Conservation (phyloP, 1,284 basidiomycete species). For the Boletus mariae region DNA sequence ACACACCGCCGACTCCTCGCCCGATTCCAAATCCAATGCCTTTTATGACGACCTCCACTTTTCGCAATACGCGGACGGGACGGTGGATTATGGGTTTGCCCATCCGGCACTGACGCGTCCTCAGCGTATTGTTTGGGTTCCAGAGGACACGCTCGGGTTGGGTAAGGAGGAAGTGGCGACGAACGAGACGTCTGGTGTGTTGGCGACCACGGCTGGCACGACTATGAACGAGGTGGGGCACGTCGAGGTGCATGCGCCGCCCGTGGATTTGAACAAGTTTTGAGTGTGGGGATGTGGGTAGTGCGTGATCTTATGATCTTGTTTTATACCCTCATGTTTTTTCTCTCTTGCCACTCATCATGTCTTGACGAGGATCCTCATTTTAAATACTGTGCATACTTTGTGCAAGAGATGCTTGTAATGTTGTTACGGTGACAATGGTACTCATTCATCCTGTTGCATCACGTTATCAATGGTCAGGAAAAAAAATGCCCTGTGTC, state of each 20-base stretch:
- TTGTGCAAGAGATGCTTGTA: conserved; percentile 1
- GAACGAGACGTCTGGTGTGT: conserved; percentile 56
- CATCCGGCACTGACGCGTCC: conserved; percentile 77
- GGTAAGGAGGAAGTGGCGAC: conserved; percentile 59
- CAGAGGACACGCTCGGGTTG: conserved; percentile 61
- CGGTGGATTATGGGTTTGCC: conserved; percentile 61
- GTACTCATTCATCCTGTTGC: not conserved
- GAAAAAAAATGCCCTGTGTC: no score
- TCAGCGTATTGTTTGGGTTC: conserved; percentile 80
- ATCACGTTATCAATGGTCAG: no score
- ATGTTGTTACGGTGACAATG: not conserved
- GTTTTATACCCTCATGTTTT: not conserved
- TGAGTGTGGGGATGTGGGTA: conserved; percentile 10
- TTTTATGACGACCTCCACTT: conserved; percentile 27
- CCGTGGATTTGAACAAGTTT: conserved; percentile 38
- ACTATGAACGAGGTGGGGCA: conserved; percentile 66
- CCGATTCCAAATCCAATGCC: conserved; percentile 5
- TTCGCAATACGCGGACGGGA: conserved; percentile 12
- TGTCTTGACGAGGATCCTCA: not conserved
- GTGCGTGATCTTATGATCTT: conserved; percentile 7
- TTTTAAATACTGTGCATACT: not conserved
- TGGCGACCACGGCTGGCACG: conserved; percentile 54
- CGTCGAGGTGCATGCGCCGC: conserved; percentile 50
- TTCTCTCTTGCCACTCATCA: not conserved
- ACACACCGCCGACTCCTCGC: conserved; percentile 1